Conservation (phyloP, 176 grass and related monocot genomes). For the Oryza glumipatula region DNA sequence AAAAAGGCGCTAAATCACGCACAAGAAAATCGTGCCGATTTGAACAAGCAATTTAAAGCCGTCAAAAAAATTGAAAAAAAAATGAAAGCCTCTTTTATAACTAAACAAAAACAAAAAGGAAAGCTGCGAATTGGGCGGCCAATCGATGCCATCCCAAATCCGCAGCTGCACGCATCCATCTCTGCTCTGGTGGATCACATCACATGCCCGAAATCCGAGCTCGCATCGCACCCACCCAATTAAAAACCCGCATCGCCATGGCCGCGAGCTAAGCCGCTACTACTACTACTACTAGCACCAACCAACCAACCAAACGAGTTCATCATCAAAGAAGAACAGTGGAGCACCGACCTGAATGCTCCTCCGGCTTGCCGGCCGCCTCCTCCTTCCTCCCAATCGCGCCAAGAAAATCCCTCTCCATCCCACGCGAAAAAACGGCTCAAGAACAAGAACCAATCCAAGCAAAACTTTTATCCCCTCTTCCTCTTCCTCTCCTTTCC, state of each 20-base stretch:
- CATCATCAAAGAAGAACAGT: not conserved
- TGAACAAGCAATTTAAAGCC: not conserved
- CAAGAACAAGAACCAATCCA: not conserved
- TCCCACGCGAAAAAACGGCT: not conserved
- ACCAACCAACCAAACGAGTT: not conserved
- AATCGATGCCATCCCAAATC: constrained; percentile 14
- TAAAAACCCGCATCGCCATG: not conserved
- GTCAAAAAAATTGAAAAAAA: not conserved
- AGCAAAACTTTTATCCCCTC: not conserved
- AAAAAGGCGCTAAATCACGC: not conserved
- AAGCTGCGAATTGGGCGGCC: not conserved
- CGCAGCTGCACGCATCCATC: not conserved
- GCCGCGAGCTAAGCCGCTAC: not conserved
- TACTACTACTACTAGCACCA: not conserved
- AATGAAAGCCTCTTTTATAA: not conserved
- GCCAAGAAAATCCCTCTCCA: constrained; percentile 89
- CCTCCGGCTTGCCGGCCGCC: not conserved
- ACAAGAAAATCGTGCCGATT: not conserved
- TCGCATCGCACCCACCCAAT: not conserved
- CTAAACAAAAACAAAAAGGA: not conserved
- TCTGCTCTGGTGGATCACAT: not conserved
- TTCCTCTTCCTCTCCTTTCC: not conserved
- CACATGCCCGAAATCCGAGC: constrained; percentile 1
- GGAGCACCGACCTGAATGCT: constrained; percentile 45
- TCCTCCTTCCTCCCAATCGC: constrained; percentile 48